A percentile compares a stretch with the other conserved stretches of the same genome.
Evolutionary conservation across 2,329 filamentous ascomycete genomes (phyloP).

Genomic region (Fusarium musae): DNA sequence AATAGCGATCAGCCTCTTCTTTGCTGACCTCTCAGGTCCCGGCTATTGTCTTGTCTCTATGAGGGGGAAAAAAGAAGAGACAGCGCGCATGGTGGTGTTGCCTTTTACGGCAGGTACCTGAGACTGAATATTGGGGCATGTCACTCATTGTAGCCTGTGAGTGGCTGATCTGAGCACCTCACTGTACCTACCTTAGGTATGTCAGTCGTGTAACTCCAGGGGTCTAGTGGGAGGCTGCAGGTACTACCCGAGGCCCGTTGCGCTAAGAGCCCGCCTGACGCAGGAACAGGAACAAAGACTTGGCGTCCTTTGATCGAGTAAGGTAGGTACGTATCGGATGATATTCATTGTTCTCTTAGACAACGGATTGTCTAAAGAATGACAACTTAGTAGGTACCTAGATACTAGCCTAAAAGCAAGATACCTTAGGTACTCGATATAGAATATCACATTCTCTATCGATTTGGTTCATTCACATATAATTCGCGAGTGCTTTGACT

Average conservation of each 20-base stretch:
- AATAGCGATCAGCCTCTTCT: neutral
- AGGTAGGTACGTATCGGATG: neutral
- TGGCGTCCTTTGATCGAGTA: slow-evolving; percentile 5
- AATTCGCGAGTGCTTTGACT: neutral
- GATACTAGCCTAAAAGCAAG: neutral
- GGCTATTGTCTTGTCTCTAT: neutral
- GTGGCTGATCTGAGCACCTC: slow-evolving; percentile 3
- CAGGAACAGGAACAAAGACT: slow-evolving; percentile 40
- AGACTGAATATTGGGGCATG: slow-evolving; percentile 8
- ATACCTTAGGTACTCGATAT: neutral
- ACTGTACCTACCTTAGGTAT: neutral
- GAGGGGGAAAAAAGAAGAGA: neutral
- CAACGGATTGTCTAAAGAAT: neutral
- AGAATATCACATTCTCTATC: neutral
- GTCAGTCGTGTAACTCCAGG: slow-evolving; percentile 9
- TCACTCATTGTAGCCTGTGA: slow-evolving; percentile 13
- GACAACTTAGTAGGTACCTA: neutral
- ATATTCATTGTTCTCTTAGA: neutral
- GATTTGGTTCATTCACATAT: neutral
- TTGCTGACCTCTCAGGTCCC: neutral
- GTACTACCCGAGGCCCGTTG: slow-evolving; percentile 31
- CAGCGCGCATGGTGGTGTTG: neutral
- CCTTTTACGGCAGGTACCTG: slow-evolving; percentile 30
- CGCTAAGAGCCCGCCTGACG: slow-evolving; percentile 38
- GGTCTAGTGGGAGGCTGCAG: slow-evolving; percentile 23